Percentiles rank a stretch among this genome's conserved stretches.
phyloP scores from a whole-genome alignment of 768 basidiomycete genomes.

The Auricularia auricula-judae region DNA sequence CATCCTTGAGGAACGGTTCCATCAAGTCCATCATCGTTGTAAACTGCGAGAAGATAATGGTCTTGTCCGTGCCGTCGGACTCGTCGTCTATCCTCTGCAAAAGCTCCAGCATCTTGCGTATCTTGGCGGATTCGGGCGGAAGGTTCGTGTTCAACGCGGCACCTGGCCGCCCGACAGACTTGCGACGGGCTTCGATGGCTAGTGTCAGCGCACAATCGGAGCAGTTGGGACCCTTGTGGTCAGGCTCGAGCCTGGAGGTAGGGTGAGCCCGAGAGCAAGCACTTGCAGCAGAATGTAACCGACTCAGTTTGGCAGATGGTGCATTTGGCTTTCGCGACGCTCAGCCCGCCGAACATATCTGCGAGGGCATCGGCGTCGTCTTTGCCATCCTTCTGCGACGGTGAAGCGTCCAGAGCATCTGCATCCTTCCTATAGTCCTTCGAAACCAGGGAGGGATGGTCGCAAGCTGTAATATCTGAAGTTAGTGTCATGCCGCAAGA shows the following conservation, averaged over 20 bases:
- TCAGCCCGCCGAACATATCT: constrained; percentile 58
- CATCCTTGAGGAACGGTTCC: constrained; percentile 67
- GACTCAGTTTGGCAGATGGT: constrained; percentile 66
- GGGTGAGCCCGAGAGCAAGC: not conserved
- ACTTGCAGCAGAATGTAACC: constrained; percentile 15
- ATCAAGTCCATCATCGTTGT: constrained; percentile 76
- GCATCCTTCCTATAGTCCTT: constrained; percentile 63
- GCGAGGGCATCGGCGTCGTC: constrained; percentile 60
- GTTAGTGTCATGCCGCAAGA: not conserved
- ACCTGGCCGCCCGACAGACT: constrained; percentile 16
- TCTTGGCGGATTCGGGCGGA: constrained; percentile 76
- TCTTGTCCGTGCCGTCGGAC: constrained; percentile 64
- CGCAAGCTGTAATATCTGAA: constrained; percentile 50
- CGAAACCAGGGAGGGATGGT: constrained; percentile 75
- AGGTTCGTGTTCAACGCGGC: constrained; percentile 22
- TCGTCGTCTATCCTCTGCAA: constrained; percentile 52
- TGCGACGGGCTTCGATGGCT: constrained; percentile 34
- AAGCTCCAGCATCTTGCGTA: constrained; percentile 68
- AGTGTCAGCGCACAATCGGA: constrained; percentile 42
- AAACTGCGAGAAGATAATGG: constrained; percentile 92
- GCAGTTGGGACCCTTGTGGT: constrained; percentile 37
- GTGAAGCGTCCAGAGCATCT: constrained; percentile 64
- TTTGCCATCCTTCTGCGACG: constrained; percentile 39
- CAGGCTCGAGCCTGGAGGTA: constrained; percentile 25
- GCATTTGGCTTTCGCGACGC: constrained; percentile 57